Evolutionary conservation across 805 yeast species (phyloP), one percentile per base, ranked within the genome.

Genomic region (Suhomyces pyralidae): DNA sequence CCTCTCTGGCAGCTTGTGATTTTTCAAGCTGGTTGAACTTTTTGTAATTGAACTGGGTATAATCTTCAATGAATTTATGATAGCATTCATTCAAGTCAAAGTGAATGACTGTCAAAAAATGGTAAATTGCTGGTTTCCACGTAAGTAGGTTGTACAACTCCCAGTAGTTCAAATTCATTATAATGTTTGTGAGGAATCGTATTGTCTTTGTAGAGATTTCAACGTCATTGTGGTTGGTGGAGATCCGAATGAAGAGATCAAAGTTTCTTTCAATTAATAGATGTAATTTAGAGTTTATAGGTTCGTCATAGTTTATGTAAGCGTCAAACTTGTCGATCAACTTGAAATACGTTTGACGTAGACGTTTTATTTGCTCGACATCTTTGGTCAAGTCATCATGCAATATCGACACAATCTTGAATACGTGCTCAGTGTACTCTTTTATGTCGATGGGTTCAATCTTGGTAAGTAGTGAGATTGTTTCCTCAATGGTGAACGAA

Each of bases 81-180:
- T 75, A 74, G 54, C 78, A 73, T n/a, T 73, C 78, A 51, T 69
- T 62, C 40, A 75, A 55, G 55, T 75, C 76, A 54, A 73, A 71
- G 19, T 70, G 65, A 20, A 76, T 73, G n/a, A 76, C 60, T 5
- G 57, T 55, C 42, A 76, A 59, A 49, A 76, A 75, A 54, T 71
- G 76, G 56, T 69, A 73, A 15, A 76, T 69, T 5, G 76, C 67
- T 1, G 79, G 79, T 53, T 74, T 73, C 75, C 76, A 71, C 17
- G 64, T 61, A 15, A 75, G 62, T 38, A 76, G 60, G 48, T 73
- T 74, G 60, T 73, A 74, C 22, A 76, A 55, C 56, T 76, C 79
- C 80, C 80, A 76, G 60, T 76, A 76, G 55, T 75, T 75, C 43
- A 73, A 58, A 40, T 58, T 58, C 76, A 71, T 70, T 17, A 75